Percentiles rank a stretch among this genome's conserved stretches.
Conservation (phyloP, 306 rosid species). For the Alnus rubra region DNA sequence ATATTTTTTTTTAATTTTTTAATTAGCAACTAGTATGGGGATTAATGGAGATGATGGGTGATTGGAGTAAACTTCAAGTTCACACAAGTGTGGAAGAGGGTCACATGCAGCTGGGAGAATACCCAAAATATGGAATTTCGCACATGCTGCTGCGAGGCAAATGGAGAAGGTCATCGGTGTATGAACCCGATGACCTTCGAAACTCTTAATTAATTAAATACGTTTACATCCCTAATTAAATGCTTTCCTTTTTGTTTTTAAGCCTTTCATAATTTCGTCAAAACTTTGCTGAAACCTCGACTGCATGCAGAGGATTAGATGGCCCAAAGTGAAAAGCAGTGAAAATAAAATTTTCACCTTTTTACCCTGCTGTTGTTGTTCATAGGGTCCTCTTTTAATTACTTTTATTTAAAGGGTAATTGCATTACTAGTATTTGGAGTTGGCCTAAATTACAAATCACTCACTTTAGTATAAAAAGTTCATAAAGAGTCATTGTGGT, state of each 20-base stretch:
- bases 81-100: background rate
- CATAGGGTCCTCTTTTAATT: background rate
- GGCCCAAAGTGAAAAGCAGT: no score
- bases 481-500: no score
- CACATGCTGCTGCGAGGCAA: constrained; percentile 17
- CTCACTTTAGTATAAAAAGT: no score
- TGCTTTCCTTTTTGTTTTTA: no score
- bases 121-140: constrained; percentile 1
- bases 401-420: no score
- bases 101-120: constrained; percentile 22
- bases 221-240: background rate
- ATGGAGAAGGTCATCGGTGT: constrained; percentile 33
- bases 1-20: no score
- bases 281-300: no score
- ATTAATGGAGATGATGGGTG: background rate
- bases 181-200: background rate
- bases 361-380: background rate
- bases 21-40: background rate
- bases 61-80: background rate
- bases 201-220: background rate
- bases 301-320: no score
- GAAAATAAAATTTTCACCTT: constrained; percentile 20
- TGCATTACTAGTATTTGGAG: no score
- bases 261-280: background rate
- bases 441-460: no score